Evolutionary conservation across 2,329 filamentous ascomycete genomes (phyloP), one percentile per base, ranked within the genome.

Genomic region (Daldinia eschscholtzii): DNA sequence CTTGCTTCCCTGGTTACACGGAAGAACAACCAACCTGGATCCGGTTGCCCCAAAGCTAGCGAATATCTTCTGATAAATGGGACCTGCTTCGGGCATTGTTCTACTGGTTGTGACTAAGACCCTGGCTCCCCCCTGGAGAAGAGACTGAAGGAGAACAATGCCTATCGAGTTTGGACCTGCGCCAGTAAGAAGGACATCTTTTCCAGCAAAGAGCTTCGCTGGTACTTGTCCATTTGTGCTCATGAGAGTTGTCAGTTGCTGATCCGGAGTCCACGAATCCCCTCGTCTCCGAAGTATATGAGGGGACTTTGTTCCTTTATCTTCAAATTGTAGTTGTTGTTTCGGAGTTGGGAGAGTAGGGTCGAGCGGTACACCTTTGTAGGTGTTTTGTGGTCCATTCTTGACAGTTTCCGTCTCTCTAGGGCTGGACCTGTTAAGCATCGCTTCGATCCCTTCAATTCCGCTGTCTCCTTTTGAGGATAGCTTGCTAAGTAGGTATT

Each of bases 1-100:
- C 7, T 75, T 74, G 67, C 82, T 84, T 44, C 71, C 81, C 61
- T 79, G 78, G 46, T 83, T 84, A 72, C 79, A 81, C 0, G 81
- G 81, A 2, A 81, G 65, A 0, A 83, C 68, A 2, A 77, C 71
- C 2, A 83, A 73, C n/a, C 73, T 70, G 1, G 82, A 80, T 0
- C 75, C 77, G 12, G 71, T 72, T 2, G 76, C 75, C 10, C 80
- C 80, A 64, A 78, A 66, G 6, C 68, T 61, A 3, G 72, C 64
- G 63, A 80, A 83, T 5, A 82, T 64, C 5, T 76, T 41, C 61
- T 80, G 80, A 58, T 80, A 82, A 26, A 78, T 77, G 5, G 63
- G 65, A 6, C 77, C 74, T 67, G 71, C 23, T 76, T 76, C 18
- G 73, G 72, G 58, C 76, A 73, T 42, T 72, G 73, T 26, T 28